These are phyloP conservation scores for Globisporangium acanthophoron DNA, from an alignment of 352 stramenopile species.

Conservation along the genomic window DNA sequence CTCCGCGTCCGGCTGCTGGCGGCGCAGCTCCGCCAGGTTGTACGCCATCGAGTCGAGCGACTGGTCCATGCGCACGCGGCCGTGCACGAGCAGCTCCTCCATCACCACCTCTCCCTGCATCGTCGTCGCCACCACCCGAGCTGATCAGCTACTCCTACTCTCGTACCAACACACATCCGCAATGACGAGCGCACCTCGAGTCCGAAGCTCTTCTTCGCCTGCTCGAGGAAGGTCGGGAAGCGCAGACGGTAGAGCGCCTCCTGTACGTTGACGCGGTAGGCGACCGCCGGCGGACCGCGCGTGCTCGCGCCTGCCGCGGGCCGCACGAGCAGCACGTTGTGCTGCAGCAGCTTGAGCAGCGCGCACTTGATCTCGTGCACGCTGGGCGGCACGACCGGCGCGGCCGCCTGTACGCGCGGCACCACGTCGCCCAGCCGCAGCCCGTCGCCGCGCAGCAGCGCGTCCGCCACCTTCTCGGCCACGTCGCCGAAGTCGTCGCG, in stretches of 20 bases:
- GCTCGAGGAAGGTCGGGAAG: constrained; percentile 82
- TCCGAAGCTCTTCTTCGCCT: constrained; percentile 69
- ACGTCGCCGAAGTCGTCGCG: constrained; percentile 78
- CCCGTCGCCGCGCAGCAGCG: constrained; percentile 63
- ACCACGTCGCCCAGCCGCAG: constrained; percentile 64
- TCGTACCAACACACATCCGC: background rate
- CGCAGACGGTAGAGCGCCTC: constrained; percentile 79
- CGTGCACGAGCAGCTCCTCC: constrained; percentile 83
- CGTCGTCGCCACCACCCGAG: constrained; percentile 22
- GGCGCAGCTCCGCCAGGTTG: constrained; percentile 59
- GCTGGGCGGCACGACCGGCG: constrained; percentile 28
- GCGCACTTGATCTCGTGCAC: constrained; percentile 77
- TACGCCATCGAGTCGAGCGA: constrained; percentile 82
- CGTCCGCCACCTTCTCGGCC: constrained; percentile 48
- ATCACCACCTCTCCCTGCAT: constrained; percentile 75
- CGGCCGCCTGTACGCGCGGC: constrained; percentile 41
- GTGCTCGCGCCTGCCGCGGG: constrained; percentile 16
- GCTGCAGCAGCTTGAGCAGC: constrained; percentile 83
- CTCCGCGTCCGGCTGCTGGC: constrained; percentile 23
- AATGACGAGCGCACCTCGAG: constrained; percentile 24
- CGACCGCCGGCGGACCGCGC: constrained; percentile 12
- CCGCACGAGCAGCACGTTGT: constrained; percentile 75
- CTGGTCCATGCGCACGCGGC: constrained; percentile 80
- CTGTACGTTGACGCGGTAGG: constrained; percentile 42
- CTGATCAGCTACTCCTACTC: background rate